Evolutionary conservation across 2,329 filamentous ascomycete genomes (phyloP), one percentile per base, ranked within the genome.

Genomic region (Cladosporium oxysporum): DNA sequence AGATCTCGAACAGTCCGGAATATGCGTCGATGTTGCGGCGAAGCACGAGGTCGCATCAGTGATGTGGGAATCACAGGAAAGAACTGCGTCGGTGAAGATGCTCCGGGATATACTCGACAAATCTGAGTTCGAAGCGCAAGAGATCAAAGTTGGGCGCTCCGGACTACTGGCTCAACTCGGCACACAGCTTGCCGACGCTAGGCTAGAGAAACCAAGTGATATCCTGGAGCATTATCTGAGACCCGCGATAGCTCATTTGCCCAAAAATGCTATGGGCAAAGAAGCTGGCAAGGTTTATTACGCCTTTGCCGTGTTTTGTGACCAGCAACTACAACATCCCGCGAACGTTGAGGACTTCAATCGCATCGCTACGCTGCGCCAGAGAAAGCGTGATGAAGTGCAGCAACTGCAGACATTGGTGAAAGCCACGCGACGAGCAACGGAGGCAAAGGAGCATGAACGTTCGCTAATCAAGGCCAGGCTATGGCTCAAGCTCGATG

Each of bases 301-400:
- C 75, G 92, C 96, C 72, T 98, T 98, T 77, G 95, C 96, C 29
- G 86, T 89, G 61, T 99, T 99, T 76, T 99, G 96, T 73, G 94
- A 99, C 76, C 89, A 93, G 73, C 95, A 99, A 76, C 83, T 99
- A 11, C 91, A 97, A 72, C 94, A 94, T 73, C 86, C 90, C 0
- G 92, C 96, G 71, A 88, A 90, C 37, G 81, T 93, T 1, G 92
- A 96, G 76, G 95, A 99, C 72, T 87, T 97, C 67, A 87, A 87
- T 33, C 89, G 95, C 55, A 85, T 97, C 50, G 87, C 91, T 74
- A 92, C 88, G 71, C 83, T 98, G 35, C 90, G 89, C 70, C 85
- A 93, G 73, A 89, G 89, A 67, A 97, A 97, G 76, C 85, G 88
- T 69, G 88, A 91, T 66, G 94, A 99, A 76, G 88, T 96, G 0